phyloP scores from a whole-genome alignment of 768 basidiomycete species.

The Lenzites betulinus region DNA sequence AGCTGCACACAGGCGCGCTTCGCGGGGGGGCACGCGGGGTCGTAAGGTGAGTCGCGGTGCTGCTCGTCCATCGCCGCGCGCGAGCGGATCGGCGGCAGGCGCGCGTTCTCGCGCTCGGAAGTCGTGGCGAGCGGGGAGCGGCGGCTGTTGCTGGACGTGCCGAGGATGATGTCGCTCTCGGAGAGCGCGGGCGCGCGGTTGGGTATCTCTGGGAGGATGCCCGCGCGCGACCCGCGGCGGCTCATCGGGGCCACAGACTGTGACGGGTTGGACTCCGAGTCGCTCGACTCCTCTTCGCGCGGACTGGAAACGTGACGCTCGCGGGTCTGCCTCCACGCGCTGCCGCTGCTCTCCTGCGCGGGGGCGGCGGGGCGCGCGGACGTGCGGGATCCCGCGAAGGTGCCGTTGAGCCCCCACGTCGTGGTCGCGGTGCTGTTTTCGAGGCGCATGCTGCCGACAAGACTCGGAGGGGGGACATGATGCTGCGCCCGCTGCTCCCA shows the following conservation, averaged over 20 bases:
- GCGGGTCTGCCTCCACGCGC: conserved; percentile 3
- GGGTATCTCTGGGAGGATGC: background rate
- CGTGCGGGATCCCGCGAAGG: conserved; percentile 4
- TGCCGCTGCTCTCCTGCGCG: background rate
- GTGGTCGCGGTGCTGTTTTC: background rate
- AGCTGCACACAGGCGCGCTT: conserved; percentile 10
- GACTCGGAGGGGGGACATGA: background rate
- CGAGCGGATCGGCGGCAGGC: conserved; percentile 5
- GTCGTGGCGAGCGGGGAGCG: conserved; percentile 1
- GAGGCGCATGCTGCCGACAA: conserved; percentile 7
- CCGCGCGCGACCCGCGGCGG: background rate
- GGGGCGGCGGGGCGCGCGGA: background rate
- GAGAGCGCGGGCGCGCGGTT: background rate
- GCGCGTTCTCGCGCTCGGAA: conserved; percentile 7
- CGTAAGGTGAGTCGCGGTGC: conserved; percentile 1
- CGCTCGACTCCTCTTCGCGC: conserved; percentile 3
- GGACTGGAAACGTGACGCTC: background rate
- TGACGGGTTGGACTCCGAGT: background rate
- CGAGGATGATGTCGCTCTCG: conserved; percentile 14
- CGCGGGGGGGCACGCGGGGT: background rate
- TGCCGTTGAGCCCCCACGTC: background rate
- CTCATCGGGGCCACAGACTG: background rate
- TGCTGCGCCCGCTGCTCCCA: background rate
- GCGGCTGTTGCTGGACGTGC: background rate
- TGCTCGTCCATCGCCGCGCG: background rate